phyloP scores from a whole-genome alignment of 2,329 filamentous ascomycete genomes.

The Ceratocystis diversiconidia region DNA sequence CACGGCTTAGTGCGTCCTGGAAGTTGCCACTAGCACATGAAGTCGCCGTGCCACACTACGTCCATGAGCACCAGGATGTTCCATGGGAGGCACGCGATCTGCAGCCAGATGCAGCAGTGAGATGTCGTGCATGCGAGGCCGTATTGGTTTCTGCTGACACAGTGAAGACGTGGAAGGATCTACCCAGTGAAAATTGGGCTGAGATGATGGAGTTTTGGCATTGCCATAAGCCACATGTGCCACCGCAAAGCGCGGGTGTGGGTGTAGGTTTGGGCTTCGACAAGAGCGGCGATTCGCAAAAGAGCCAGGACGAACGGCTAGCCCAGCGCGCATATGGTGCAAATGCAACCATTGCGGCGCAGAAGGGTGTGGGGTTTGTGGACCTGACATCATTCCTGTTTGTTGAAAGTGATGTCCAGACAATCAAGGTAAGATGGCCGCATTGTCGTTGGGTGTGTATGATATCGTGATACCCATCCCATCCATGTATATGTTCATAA shows the following conservation, averaged over 20 bases:
- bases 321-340: conserved; percentile 70
- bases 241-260: conserved; percentile 24
- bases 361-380: conserved; percentile 56
- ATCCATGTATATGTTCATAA: not conserved
- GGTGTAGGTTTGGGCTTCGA: not conserved
- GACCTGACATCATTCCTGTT: conserved; percentile 68
- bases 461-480: not conserved
- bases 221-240: conserved; percentile 76
- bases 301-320: conserved; percentile 33
- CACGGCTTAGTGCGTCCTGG: conserved; percentile 34
- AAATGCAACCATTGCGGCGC: conserved; percentile 55
- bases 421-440: conserved; percentile 27
- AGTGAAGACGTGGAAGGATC: conserved; percentile 63
- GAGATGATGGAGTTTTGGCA: conserved; percentile 99
- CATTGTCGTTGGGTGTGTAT: conserved; percentile 2
- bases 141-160: conserved; percentile 27
- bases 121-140: conserved; percentile 29
- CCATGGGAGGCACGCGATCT: conserved; percentile 46
- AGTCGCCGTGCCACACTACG: conserved; percentile 22
- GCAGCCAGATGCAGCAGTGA: conserved; percentile 28
- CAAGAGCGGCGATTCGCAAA: conserved; percentile 14
- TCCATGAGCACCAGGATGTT: conserved; percentile 28
- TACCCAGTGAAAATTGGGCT: conserved; percentile 94
- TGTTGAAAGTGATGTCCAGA: conserved; percentile 47
- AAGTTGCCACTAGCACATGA: conserved; percentile 32